Evolutionary conservation across 2,329 filamentous ascomycete genomes (phyloP), one percentile per base, ranked within the genome.

Genomic region (Botryotinia convoluta): DNA sequence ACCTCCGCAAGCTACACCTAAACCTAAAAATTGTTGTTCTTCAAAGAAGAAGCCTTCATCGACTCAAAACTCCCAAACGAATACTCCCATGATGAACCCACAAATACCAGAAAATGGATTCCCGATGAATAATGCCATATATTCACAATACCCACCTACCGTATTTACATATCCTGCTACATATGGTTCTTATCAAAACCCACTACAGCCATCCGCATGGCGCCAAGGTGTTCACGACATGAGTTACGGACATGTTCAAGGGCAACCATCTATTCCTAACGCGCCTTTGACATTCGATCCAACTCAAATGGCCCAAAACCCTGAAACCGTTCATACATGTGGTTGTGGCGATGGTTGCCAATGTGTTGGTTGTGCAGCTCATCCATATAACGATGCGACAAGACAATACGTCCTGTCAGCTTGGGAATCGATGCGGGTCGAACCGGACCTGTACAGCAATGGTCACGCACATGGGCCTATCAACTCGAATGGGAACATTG

Each of bases 371-470:
- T 93, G 91, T 79, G 85, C 89, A 8, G 88, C 88, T 3, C 90
- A 92, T 79, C 89, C 91, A 20, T 91, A 90, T 78, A 92, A 92
- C 76, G 85, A 88, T 12, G 87, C 89, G 35, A 92, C 88, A 69
- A 86, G 84, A 83, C 82, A 85, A 64, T 84, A 86, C 73, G 84
- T 90, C 4, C 83, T 85, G 69, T 86, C 86, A 10, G 86, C 86
- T 78, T 77, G 83, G 72, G 69, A 74, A 72, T 76, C 71, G 5
- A 80, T 79, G 76, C 72, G 77, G 35, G 74, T 74, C 12, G 78
- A 77, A 35, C 72, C 72, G 32, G 77, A 79, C 12, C 35, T 72
- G 10, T 77, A 77, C 67, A 74, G 64, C 29, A 76, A 78, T 29
- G 63, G 69, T 16, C 72, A 75, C 29, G n/a, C 60, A 7, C 74